These are phyloP conservation scores for Chenopodium formosanum DNA, from an alignment of 148 eudicot genomes.

Conservation along the genomic window DNA sequence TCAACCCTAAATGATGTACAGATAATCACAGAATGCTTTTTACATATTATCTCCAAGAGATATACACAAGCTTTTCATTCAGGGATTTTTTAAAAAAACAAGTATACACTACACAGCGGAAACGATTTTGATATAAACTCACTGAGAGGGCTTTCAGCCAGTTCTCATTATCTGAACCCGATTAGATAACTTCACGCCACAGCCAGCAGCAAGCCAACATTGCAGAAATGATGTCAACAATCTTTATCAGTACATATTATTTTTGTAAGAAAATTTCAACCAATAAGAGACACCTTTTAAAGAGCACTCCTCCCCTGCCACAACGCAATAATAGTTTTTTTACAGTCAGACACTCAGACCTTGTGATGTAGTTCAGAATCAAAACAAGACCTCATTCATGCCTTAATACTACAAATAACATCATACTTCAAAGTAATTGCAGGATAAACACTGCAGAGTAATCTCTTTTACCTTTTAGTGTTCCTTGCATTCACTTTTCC, in stretches of 20 bases:
- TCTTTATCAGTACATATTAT: neutral
- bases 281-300: neutral
- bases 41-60: constrained; percentile 1
- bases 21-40: neutral
- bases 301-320: constrained; percentile 8
- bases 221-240: neutral
- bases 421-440: neutral
- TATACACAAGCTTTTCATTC: neutral
- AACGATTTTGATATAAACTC: neutral
- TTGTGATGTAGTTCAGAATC: neutral
- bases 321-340: neutral
- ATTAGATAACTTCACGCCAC: neutral
- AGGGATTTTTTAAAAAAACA: neutral
- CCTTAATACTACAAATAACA: neutral
- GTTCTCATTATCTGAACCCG: neutral
- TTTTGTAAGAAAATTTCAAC: neutral
- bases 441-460: neutral
- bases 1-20: neutral
- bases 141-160: neutral
- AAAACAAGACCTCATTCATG: neutral
- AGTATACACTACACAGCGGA: neutral
- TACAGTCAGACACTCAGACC: neutral
- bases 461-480: constrained; percentile 4
- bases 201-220: constrained; percentile 7
- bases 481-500: neutral